Evolutionary conservation across 2,329 filamentous ascomycete genomes (phyloP), one percentile per base, ranked within the genome.

Genomic region (Lecanicillium sp.): DNA sequence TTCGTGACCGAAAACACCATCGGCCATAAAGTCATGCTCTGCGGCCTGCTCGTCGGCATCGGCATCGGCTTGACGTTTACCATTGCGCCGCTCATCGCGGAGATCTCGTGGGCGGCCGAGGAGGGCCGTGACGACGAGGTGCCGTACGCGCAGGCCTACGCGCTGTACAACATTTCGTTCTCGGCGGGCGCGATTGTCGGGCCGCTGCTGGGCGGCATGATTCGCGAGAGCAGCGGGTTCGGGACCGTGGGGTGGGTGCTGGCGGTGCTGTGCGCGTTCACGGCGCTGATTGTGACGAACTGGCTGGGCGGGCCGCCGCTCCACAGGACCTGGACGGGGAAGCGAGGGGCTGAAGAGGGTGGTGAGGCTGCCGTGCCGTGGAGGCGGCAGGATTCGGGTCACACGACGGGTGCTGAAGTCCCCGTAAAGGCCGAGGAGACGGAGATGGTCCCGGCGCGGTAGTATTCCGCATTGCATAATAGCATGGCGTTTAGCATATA

Each of bases 131-230:
- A 35, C 20, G 44, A 30, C 10, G 52, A 55, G 14, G 57, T 56
- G 12, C 62, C 65, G 6, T 63, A 63, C 46, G 64, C 63, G 10
- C 61, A 63, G 17, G 62, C 60, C 2, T 67, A 67, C 42, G 64
- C 62, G 3, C 49, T 67, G 29, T 67, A 65, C 49, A 67, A 64
- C 40, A 58, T 67, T 50, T 61, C 64, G 7, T 67, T 58, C 44
- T 62, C 63, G 3, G 60, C 55, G 4, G 64, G 64, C 2, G 57
- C 62, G 15, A 45, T 66, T 26, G 33, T 60, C 14, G 64, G 64
- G 1, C 64, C 64, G 5, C 56, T 67, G 9, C 52, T 67, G 52
- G 62, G 63, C 12, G 64, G 64, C 5, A 55, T 66, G 51, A 60
- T 67, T 17, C 56, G 61, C n/a, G 54, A 66, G 20, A 55, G 37